Conservation (phyloP, 805 yeast species). For the Torulaspora franciscae region DNA sequence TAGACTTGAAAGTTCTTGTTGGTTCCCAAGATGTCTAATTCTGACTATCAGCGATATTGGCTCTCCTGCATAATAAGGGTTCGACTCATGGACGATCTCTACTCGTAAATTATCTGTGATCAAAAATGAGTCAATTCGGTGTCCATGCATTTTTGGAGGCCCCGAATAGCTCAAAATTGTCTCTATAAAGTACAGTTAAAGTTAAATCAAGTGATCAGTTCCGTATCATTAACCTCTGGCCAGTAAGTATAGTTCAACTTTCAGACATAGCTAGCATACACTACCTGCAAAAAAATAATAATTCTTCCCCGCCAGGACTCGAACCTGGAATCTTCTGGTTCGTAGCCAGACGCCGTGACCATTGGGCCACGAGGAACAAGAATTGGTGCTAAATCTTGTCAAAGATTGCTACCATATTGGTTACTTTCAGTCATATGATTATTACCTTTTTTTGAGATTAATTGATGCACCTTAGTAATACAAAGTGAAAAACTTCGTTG, state of each 20-base stretch:
- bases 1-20: conserved; percentile 17
- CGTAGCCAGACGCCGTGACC: conserved; percentile 76
- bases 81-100: conserved; percentile 40
- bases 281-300: conserved; percentile 19
- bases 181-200: too few species aligned
- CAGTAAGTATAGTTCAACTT: not conserved
- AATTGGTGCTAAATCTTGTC: conserved; percentile 13
- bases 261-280: not conserved
- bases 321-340: conserved; percentile 51
- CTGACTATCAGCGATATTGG: conserved; percentile 38
- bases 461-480: not conserved
- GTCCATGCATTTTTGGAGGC: conserved; percentile 26
- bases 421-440: not conserved
- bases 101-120: conserved; percentile 36
- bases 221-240: too few species aligned
- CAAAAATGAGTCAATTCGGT: conserved; percentile 30
- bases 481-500: not conserved
- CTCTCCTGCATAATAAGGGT: conserved; percentile 42
- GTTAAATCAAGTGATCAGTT: too few species aligned
- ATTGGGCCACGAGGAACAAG: conserved; percentile 69
- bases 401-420: not conserved
- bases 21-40: conserved; percentile 39
- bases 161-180: not conserved
- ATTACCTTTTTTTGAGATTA: not conserved
- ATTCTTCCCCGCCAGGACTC: conserved; percentile 50